A percentile compares a stretch with the other conserved stretches of the same genome.
Evolutionary conservation across 768 basidiomycete genomes (phyloP).

Genomic region (Auricularia sp.): DNA sequence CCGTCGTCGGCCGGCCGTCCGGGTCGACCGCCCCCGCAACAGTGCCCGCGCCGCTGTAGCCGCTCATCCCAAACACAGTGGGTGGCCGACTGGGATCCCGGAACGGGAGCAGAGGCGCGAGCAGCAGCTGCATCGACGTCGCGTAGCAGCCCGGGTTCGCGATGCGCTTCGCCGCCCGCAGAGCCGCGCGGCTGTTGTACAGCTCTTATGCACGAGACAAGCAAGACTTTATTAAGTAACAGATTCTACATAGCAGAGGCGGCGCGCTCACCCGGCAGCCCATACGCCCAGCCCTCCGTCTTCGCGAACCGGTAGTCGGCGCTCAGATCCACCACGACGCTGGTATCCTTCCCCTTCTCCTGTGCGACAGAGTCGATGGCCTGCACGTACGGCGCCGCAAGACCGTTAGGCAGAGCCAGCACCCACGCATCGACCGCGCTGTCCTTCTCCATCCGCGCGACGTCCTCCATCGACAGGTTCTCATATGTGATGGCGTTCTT

Average conservation of each 20-base stretch:
- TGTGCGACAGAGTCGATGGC: constrained; percentile 72
- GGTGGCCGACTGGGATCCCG: constrained; percentile 46
- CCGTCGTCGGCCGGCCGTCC: constrained; percentile 60
- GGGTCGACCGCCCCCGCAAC: constrained; percentile 50
- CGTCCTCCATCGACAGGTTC: constrained; percentile 68
- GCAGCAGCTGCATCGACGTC: constrained; percentile 82
- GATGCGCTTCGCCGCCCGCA: constrained; percentile 70
- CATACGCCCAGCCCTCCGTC: constrained; percentile 80
- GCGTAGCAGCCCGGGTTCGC: constrained; percentile 98
- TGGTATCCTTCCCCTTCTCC: constrained; percentile 34
- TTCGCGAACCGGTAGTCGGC: constrained; percentile 91
- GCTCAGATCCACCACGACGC: constrained; percentile 84
- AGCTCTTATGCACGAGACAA: constrained; percentile 49
- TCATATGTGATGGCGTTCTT: constrained; percentile 66
- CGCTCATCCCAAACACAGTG: constrained; percentile 86
- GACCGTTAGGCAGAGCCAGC: constrained; percentile 97
- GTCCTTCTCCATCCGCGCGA: constrained; percentile 79
- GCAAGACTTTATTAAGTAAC: constrained; percentile 21
- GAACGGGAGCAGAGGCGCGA: constrained; percentile 78
- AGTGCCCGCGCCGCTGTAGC: constrained; percentile 94
- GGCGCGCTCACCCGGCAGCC: constrained; percentile 84
- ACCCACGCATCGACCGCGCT: constrained; percentile 96
- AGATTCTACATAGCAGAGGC: constrained; percentile 6
- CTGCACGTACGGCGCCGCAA: constrained; percentile 93
- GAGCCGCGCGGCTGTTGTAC: constrained; percentile 53